These are phyloP conservation scores for Sherardia arvensis DNA, from an alignment of 257 asterid genomes.

Conservation along the genomic window DNA sequence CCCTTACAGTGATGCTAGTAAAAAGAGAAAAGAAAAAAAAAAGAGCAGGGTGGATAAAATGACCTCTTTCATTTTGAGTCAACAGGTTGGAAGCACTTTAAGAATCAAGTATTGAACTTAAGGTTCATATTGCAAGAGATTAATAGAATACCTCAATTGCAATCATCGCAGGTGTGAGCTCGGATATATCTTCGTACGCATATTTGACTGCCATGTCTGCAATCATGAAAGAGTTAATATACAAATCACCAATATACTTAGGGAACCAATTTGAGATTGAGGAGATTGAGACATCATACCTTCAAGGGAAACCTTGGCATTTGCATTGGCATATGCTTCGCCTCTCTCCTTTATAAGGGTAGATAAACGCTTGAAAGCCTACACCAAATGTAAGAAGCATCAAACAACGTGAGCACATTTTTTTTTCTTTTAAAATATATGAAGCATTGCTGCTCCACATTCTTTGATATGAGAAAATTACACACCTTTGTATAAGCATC, in stretches of 20 bases:
- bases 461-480: neutral
- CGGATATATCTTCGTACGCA: slow-evolving; percentile 47
- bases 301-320: slow-evolving; percentile 61
- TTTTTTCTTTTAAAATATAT: neutral
- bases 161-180: slow-evolving; percentile 51
- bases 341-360: slow-evolving; percentile 65
- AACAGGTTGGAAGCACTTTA: neutral
- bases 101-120: neutral
- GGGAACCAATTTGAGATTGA: neutral
- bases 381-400: slow-evolving; percentile 11
- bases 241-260: neutral
- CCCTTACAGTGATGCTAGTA: neutral
- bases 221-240: neutral
- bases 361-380: slow-evolving; percentile 67
- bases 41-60: too few relatives aligned
- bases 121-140: neutral
- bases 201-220: slow-evolving; percentile 58
- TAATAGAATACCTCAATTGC: slow-evolving; percentile 61
- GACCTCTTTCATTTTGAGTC: neutral
- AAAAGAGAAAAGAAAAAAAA: too few relatives aligned
- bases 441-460: neutral
- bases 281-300: slow-evolving; percentile 36
- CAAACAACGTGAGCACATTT: neutral
- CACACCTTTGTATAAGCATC: slow-evolving; percentile 62
- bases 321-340: slow-evolving; percentile 69